Evolutionary conservation across 139 green algal species (phyloP), one percentile per base, ranked within the genome.

Genomic region (Astrephomene gubernaculifera): DNA sequence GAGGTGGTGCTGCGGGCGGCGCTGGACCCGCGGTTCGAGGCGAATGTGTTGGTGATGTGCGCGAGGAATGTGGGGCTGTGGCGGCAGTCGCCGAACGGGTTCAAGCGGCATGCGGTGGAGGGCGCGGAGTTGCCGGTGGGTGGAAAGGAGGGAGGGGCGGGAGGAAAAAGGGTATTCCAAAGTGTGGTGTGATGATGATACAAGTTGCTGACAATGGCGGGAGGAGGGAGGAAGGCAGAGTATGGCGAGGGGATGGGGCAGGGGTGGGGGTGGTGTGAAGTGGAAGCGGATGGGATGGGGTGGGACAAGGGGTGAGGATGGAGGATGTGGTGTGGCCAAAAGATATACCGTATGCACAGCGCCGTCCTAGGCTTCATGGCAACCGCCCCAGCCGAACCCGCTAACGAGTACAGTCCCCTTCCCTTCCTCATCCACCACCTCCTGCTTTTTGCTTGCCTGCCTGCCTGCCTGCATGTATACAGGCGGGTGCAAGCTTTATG

Each of bases 1-100:
- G 75, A 71, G 31, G 6, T 43, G 36, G 57, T 64, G 27, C 14
- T 86, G 41, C 71, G 76, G 1, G 86, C 57, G 5, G 63, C 69
- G 10, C 83, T 89, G 39, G 71, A 89, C 63, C 86, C 86, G 9
- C 83, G 83, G 21, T 89, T 86, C 70, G 54, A 76, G 10, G 33
- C 60, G 60, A 89, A 89, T 45, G 79, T 87, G 49, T 38, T 89
- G 44, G 76, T 86, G 0, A 57, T 83, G 74, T 65, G 73, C 19
- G 17, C 52, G 0, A 29, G 39, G 7, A 49, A 39, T 21, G 36
- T 88, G 44, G 61, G 63, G 49, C 69, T 84, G 33, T 78, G 72
- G 36, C 36, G 83, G 27, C 83, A 84, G 74, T 61, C 61, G 22
- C 45, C 74, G 31, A 72, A 76, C 36, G 83, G 83, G 27, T 84